A percentile compares a stretch with the other conserved stretches of the same genome.
Conservation (phyloP, 2,329 filamentous ascomycete genomes). For the Fusarium caatingaense region DNA sequence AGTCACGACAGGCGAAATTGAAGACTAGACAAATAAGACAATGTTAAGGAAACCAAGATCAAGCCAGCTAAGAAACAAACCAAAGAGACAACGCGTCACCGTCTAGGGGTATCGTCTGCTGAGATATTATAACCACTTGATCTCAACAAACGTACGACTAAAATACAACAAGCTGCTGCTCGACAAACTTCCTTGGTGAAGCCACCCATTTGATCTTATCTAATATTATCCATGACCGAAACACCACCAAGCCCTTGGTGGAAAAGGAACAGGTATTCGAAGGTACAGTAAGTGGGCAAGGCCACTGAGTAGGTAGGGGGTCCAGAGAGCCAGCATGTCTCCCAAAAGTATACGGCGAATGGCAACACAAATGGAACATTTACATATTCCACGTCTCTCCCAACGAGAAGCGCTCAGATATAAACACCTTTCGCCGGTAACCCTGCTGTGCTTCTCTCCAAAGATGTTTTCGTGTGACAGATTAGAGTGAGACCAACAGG, state of each 20-base stretch:
- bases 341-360: conserved; percentile 48
- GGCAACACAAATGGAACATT: conserved; percentile 41
- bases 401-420: conserved; percentile 25
- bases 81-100: conserved; percentile 49
- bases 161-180: conserved; percentile 56
- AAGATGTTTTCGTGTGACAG: conserved; percentile 29
- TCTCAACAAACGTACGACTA: conserved; percentile 52
- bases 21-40: conserved; percentile 44
- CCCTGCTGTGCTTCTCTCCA: conserved; percentile 40
- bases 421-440: conserved; percentile 36
- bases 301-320: conserved; percentile 28
- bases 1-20: background rate
- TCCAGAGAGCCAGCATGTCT: conserved; percentile 31
- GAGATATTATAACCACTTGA: conserved; percentile 50
- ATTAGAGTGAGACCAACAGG: conserved; percentile 28
- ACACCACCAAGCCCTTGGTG: conserved; percentile 48
- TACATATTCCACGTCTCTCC: conserved; percentile 35
- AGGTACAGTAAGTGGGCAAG: conserved; percentile 43
- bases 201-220: conserved; percentile 50
- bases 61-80: conserved; percentile 54
- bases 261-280: conserved; percentile 45
- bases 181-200: conserved; percentile 42
- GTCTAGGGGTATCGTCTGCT: conserved; percentile 46
- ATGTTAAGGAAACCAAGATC: conserved; percentile 51
- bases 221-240: conserved; percentile 49